A percentile compares a stretch with the other conserved stretches of the same genome.
Conservation (phyloP, 1,139 yeast genomes). For the Geotrichum australiense region DNA sequence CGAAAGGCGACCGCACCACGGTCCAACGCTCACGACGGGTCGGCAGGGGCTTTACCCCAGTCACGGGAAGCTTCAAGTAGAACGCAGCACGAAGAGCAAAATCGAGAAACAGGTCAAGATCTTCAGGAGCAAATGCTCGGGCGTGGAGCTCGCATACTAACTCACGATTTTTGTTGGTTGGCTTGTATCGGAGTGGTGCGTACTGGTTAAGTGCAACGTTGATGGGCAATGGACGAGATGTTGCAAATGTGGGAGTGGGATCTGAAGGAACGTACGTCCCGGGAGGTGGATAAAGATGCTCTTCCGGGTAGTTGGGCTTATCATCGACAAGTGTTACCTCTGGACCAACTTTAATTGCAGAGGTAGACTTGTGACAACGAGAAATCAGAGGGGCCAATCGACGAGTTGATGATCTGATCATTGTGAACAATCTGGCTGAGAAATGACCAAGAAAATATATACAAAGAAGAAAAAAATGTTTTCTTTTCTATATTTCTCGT, state of each 20-base stretch:
- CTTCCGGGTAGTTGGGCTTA: constrained; percentile 19
- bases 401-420: too few species aligned
- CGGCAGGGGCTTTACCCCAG: constrained; percentile 61
- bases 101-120: constrained; percentile 70
- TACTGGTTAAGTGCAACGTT: constrained; percentile 77
- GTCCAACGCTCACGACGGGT: constrained; percentile 85
- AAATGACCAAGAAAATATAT: too few species aligned
- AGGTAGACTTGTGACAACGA: too few species aligned
- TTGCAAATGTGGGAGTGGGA: constrained; percentile 23
- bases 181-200: constrained; percentile 67
- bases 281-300: constrained; percentile 24
- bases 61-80: constrained; percentile 78
- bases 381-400: too few species aligned
- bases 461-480: too few species aligned
- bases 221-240: constrained; percentile 60
- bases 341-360: too few species aligned
- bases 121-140: constrained; percentile 64
- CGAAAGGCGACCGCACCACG: constrained; percentile 88
- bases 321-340: constrained; percentile 20
- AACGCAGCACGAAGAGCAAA: constrained; percentile 87
- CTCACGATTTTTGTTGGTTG: constrained; percentile 53
- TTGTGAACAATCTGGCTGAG: too few species aligned
- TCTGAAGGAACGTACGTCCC: constrained; percentile 26
- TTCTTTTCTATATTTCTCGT: too few species aligned
- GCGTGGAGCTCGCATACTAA: constrained; percentile 58